Base-by-base conservation (phyloP, 345 rosid species). In the Cardamine chenopodiifolia region DNA sequence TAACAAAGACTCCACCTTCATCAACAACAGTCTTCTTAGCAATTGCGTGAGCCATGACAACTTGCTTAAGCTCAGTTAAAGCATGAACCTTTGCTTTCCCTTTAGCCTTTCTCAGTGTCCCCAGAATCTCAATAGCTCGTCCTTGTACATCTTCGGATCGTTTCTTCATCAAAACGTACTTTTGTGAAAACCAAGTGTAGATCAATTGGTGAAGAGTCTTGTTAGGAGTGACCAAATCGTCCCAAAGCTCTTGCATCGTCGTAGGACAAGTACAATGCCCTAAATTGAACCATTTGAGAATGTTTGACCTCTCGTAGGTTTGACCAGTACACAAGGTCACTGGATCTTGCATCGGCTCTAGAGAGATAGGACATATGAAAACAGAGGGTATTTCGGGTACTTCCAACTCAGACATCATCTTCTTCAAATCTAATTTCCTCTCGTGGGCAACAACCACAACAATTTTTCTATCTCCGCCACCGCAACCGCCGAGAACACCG, bases 241-340 rank as follows among this genome's bases (percentile, higher is more conserved):
- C 90, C 93, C 93, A 88, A 5, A 86, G 89, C 82, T 88, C 93
- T 64, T 88, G 90, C 90, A 88, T 88, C 53, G 90, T 88, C 5
- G 90, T 86, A 49, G 93, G 93, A 65, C 93, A 88, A 62, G 90
- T 88, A 28, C 73, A 82, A 34, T 82, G 93, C 19, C 93, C 90
- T 77, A 88, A 66, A 53, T 47, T 81, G 67, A 88, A 86, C 93
- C 93, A 88, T 71, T 85, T 88, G 72, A 83, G 80, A 81, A 88
- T 86, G 79, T 86, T 85, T 60, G 83, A 84, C 77, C 85, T 81
- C 83, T 88, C 90, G 23, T 88, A 88, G 34, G 93, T 88, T 75
- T 88, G 90, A 66, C 93, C 93, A 0, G 93, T 88, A 85, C 90
- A 88, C 57, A 88, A 86, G 12, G 93, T 88, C 12, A 88, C 89